These are phyloP conservation scores for Aspergillus glaucus DNA, from an alignment of 2,329 filamentous ascomycete genomes.

Conservation along the genomic window DNA sequence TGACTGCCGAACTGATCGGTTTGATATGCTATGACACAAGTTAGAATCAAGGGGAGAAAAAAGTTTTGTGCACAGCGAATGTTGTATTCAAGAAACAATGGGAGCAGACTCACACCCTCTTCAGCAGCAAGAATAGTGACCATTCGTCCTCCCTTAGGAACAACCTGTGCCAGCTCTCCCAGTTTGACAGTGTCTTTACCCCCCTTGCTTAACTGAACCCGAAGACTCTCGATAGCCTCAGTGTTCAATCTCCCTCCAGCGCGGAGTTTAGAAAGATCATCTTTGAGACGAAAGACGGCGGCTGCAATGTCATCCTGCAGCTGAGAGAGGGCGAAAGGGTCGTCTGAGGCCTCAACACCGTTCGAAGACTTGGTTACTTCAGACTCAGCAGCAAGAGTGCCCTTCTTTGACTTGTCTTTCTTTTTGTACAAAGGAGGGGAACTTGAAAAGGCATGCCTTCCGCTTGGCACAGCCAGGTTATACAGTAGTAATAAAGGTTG, in stretches of 20 bases:
- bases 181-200: conserved; percentile 48
- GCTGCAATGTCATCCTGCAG: conserved; percentile 52
- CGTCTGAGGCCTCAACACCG: conserved; percentile 30
- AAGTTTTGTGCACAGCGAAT: not conserved
- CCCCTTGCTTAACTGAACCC: conserved; percentile 53
- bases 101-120: conserved; percentile 47
- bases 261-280: conserved; percentile 56
- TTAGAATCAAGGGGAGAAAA: not conserved
- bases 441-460: conserved; percentile 34
- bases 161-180: conserved; percentile 60
- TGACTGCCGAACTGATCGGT: conserved; percentile 38
- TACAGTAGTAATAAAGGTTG: not conserved
- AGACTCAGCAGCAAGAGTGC: conserved; percentile 24
- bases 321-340: conserved; percentile 56
- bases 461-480: not conserved
- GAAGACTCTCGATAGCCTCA: conserved; percentile 54
- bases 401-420: conserved; percentile 47
- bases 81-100: not conserved
- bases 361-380: conserved; percentile 26
- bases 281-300: conserved; percentile 51
- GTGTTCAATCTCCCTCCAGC: conserved; percentile 59
- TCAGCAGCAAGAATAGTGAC: conserved; percentile 60
- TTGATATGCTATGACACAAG: conserved; percentile 36
- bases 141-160: conserved; percentile 56
- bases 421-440: conserved; percentile 45